These are phyloP conservation scores for Botrytis hyacinthi DNA, from an alignment of 2,329 filamentous ascomycete genomes.

Conservation along the genomic window DNA sequence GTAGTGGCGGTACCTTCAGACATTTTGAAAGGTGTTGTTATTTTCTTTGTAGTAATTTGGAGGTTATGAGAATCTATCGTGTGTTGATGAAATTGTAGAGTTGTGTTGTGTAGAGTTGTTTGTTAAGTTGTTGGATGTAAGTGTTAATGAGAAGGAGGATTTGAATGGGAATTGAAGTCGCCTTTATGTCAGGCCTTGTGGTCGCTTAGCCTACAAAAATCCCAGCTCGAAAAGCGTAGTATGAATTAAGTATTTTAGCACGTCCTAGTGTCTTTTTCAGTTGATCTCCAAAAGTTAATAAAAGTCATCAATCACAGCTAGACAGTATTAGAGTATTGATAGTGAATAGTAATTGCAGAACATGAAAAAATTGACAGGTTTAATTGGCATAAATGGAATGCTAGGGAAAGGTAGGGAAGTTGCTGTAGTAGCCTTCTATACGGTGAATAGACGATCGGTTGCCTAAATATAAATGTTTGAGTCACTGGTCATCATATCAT, in stretches of 20 bases:
- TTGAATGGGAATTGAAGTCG: neutral
- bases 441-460: neutral
- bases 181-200: slow-evolving; percentile 15
- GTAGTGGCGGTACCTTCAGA: slow-evolving; percentile 35
- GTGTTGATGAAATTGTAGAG: neutral
- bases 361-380: neutral
- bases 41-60: neutral
- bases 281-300: neutral
- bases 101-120: neutral
- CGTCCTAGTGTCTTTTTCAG: neutral
- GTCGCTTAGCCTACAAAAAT: neutral
- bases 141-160: neutral
- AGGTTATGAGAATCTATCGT: neutral
- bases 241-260: neutral
- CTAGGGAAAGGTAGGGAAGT: neutral
- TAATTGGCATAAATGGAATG: neutral
- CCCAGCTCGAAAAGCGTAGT: neutral
- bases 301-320: neutral
- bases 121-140: slow-evolving; percentile 10
- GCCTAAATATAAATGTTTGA: neutral
- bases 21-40: slow-evolving; percentile 31
- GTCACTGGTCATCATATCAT: neutral
- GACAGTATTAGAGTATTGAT: neutral
- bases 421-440: neutral
- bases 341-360: neutral